Base-by-base conservation (phyloP, 1,139 yeast species). In the Entelexis paramagnoliae region DNA sequence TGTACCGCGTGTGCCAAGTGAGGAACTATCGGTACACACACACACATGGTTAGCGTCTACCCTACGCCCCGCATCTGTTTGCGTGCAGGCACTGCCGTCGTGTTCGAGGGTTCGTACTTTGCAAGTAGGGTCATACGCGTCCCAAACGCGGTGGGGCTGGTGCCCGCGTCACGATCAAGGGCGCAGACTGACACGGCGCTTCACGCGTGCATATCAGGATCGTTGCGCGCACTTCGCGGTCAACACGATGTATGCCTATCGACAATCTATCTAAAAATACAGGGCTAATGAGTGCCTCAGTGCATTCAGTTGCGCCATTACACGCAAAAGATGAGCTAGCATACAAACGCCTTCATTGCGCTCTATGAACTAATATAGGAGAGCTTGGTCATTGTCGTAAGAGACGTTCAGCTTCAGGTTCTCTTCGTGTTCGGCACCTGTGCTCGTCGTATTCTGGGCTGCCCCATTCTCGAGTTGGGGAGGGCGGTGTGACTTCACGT, bases 401-500 rank as follows among this genome's bases (percentile, higher is more conserved):
- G 34, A 5, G 24, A 44, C n/a, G 17, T 24, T 24, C 13, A 44
- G 47, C n/a, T 11, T 19, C n/a, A 24, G 24, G 9, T 3, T 14
- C 4, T 24, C 40, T 19, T 34, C 47, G 33, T 19, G 24, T 19
- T 44, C 40, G n/a, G 40, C 10, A 10, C 24, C 13, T 3, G 17
- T 19, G 40, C 47, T 42, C 47, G 47, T 42, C 47, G 47, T 44
- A 44, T 44, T 44, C 4, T 34, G 32, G 6, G 26, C 47, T 17
- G 40, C 40, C 34, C 34, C 34, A 24, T 24, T 22, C 6, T 30
- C 16, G n/a, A 42, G 28, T 34, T 34, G 39, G 32, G 47, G 40
- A 86, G 81, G 66, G 71, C 85, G 57, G 39, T 44, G 40, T 34
- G 34, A 17, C 10, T 33, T 33, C 32, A 33, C 39, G 24, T 44